Conservation (phyloP, 441 rosid species). For the Erodium moschatum region DNA sequence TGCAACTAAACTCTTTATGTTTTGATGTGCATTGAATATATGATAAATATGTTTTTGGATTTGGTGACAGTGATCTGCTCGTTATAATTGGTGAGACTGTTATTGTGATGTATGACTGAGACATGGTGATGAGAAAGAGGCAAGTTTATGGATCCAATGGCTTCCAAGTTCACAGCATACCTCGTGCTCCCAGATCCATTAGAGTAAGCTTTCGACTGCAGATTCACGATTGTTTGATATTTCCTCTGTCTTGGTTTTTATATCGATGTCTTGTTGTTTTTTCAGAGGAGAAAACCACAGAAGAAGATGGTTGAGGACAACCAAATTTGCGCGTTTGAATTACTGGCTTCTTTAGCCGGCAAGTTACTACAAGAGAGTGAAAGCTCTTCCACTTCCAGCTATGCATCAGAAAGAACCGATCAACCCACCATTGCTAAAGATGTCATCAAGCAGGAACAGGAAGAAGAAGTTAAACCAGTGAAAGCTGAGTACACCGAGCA, state of each 20-base stretch:
- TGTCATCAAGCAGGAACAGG: neutral
- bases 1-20: neutral
- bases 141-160: neutral
- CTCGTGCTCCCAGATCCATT: constrained; percentile 2
- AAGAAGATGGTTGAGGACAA: constrained; percentile 3
- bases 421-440: neutral
- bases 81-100: neutral
- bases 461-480: neutral
- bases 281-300: neutral
- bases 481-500: neutral
- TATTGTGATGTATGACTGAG: constrained; percentile 4
- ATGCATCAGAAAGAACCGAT: neutral
- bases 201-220: neutral
- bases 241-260: neutral
- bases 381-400: neutral
- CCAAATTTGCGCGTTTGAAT: neutral
- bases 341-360: constrained; percentile 1
- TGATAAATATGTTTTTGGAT: neutral
- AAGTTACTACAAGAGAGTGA: neutral
- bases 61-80: constrained; percentile 1
- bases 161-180: constrained; percentile 2
- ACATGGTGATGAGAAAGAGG: constrained; percentile 7
- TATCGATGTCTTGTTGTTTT: neutral
- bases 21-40: neutral
- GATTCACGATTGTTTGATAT: neutral